A percentile compares a stretch with the other conserved stretches of the same genome.
phyloP scores from a whole-genome alignment of 768 basidiomycete genomes.

The Mycena metata region DNA sequence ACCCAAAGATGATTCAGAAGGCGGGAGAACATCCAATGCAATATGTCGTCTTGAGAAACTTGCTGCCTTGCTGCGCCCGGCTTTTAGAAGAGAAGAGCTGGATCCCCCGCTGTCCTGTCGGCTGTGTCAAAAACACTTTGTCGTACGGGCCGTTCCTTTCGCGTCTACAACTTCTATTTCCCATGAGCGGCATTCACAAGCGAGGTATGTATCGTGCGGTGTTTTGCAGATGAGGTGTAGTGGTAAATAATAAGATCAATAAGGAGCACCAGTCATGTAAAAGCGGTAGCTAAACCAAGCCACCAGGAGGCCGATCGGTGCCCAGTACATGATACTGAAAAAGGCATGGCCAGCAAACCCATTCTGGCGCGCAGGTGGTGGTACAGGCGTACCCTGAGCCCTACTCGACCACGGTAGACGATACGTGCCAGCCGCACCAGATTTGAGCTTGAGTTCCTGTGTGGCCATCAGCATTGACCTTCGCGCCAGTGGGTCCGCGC shows the following conservation, averaged over 20 bases:
- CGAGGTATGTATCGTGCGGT: background rate
- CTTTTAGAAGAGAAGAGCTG: no score
- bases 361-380: constrained; percentile 15
- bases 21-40: no score
- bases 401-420: constrained; percentile 66
- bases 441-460: constrained; percentile 68
- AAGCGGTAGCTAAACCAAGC: constrained; percentile 92
- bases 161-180: constrained; percentile 28
- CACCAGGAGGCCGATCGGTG: constrained; percentile 83
- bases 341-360: constrained; percentile 22
- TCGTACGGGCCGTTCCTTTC: no score
- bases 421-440: constrained; percentile 61
- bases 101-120: no score
- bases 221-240: constrained; percentile 9
- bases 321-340: constrained; percentile 82
- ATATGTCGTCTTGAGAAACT: no score
- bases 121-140: no score
- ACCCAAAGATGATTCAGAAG: no score
- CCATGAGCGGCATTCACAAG: constrained; percentile 14
- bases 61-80: no score
- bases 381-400: constrained; percentile 71
- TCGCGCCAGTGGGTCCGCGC: constrained; percentile 10
- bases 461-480: background rate
- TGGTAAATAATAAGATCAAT: constrained; percentile 40
- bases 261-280: constrained; percentile 68